Evolutionary conservation across 768 basidiomycete genomes (phyloP), one percentile per base, ranked within the genome.

Genomic region (Kockovaella imperatae): DNA sequence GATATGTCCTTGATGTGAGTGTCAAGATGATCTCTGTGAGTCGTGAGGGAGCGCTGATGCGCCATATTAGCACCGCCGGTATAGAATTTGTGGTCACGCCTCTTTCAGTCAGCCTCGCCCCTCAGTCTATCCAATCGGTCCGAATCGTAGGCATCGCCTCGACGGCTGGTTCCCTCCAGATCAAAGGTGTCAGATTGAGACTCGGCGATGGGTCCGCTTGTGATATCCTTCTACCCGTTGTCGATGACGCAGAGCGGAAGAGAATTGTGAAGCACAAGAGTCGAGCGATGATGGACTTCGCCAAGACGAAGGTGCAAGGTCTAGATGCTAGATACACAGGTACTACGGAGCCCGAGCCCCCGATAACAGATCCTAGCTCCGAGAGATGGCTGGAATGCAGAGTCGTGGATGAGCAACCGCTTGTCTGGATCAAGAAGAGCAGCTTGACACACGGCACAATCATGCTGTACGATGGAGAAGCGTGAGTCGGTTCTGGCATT

Each of bases 381-480:
- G 45, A 54, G 11, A 62, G 54, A 30, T 91, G 84, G 63, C 66
- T 91, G 60, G 81, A 90, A 62, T 91, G 84, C 69, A 75, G 77
- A 30, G 87, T 96, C 17, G 80, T 93, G 17, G 82, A 84, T 1
- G 83, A 87, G 59, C 87, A 90, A 62, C 95, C 95, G 7, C 70
- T 90, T 26, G 74, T 97, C 46, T 80, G 87, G 53, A 83, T 99
- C 67, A 78, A 86, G 47, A 76, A 86, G 64, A 86, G 84, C 14
- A 87, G 86, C n/a, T 73, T 95, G 18, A 91, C 86, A 1, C 89
- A 95, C 58, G 89, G 88, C 1, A 88, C 91, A 0, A 74, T 96
- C 21, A 93, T 95, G 87, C 74, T 97, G 42, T 96, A 93, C 63
- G 80, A 93, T 40, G 95, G 95, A 28, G 95, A 99, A 74, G 82